Evolutionary conservation across 2,329 filamentous ascomycete genomes (phyloP).

Genomic region (Fusarium kyushuense): DNA sequence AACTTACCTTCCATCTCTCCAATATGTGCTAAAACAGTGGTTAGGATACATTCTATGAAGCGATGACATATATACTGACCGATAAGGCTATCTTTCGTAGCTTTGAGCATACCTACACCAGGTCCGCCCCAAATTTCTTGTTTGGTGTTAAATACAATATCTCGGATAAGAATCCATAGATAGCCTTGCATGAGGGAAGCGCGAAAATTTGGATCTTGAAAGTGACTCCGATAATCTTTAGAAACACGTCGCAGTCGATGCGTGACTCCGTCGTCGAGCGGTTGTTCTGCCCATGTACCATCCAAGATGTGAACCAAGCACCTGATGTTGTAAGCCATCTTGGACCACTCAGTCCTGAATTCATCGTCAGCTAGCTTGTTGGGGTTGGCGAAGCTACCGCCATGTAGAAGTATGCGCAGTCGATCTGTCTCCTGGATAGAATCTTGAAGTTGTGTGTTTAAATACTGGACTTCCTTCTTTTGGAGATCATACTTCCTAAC

Average conservation of each 20-base stretch:
- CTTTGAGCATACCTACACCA: accelerated
- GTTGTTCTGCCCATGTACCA: accelerated
- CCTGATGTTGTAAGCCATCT: conserved; percentile 35
- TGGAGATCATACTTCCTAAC: not conserved
- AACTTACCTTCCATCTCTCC: accelerated
- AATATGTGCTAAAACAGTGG: not conserved
- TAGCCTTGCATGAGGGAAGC: not conserved
- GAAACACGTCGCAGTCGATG: not conserved
- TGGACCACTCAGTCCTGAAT: conserved; percentile 28
- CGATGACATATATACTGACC: not conserved
- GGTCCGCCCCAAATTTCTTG: not conserved
- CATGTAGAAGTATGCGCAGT: not conserved
- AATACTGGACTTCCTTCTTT: not conserved
- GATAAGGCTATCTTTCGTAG: accelerated
- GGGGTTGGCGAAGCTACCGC: not conserved
- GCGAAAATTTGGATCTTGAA: not conserved
- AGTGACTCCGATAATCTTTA: accelerated
- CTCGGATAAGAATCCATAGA: not conserved
- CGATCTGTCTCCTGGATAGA: conserved; percentile 6
- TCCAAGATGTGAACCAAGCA: conserved; percentile 10
- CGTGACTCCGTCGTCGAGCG: accelerated
- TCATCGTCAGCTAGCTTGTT: conserved; percentile 30
- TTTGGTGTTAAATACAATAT: not conserved
- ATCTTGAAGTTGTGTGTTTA: not conserved
- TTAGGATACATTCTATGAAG: too few relatives aligned